A percentile compares a stretch with the other conserved stretches of the same genome.
Evolutionary conservation across 73 alveolate genomes (phyloP).

Genomic region (Breviolum minutum): DNA sequence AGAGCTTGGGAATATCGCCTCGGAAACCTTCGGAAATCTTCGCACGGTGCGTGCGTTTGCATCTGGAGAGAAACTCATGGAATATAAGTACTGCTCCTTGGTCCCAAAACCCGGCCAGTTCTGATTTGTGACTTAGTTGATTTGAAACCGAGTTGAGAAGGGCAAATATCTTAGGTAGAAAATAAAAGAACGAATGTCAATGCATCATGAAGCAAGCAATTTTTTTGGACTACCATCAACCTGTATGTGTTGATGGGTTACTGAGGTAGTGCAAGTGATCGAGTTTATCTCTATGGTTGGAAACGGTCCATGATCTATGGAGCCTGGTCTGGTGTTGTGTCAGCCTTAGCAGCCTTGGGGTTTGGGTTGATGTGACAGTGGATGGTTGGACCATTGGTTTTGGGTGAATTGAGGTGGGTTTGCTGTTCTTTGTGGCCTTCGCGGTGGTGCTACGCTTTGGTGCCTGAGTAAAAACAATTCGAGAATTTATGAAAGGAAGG

Average conservation of each 20-base stretch:
- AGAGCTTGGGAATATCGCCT: conserved; percentile 77
- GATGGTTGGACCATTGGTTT: not conserved
- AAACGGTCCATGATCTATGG: conserved; percentile 81
- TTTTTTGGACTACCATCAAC: no score
- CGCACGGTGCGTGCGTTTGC: conserved; percentile 95
- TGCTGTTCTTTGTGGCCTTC: conserved; percentile 91
- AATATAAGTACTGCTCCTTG: conserved; percentile 55
- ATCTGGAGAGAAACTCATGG: conserved; percentile 68
- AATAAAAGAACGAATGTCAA: no score
- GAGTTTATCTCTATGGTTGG: conserved; percentile 23
- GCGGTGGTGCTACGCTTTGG: conserved; percentile 81
- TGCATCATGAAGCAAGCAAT: no score
- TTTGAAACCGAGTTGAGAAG: no score
- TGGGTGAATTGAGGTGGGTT: conserved; percentile 29
- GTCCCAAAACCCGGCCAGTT: no score
- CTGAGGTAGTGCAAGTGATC: conserved; percentile 71
- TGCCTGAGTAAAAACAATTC: not conserved
- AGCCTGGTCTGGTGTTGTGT: conserved; percentile 90
- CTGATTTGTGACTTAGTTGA: no score
- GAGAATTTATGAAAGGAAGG: no score
- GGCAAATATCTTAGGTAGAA: no score
- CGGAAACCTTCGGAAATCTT: conserved; percentile 81
- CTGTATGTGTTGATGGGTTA: not conserved
- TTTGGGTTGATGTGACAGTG: not conserved
- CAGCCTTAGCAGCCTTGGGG: not conserved